These are phyloP conservation scores for Trichoderma sp. DNA, from an alignment of 2,329 filamentous ascomycete genomes.

Conservation along the genomic window DNA sequence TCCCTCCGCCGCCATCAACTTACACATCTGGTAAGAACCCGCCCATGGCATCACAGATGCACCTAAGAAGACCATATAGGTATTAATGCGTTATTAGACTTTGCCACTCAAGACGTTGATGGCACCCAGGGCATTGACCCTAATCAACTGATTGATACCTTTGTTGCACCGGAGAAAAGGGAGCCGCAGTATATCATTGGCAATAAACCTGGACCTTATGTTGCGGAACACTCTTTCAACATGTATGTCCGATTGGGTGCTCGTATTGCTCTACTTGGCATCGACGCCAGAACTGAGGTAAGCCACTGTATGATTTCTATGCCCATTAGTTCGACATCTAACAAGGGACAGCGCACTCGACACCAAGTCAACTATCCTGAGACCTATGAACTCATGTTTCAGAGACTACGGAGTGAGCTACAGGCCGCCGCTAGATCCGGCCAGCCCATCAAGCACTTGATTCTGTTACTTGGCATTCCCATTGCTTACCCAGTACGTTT, in stretches of 20 bases:
- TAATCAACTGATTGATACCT: slow-evolving; percentile 74
- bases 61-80: slow-evolving; percentile 41
- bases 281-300: slow-evolving; percentile 90
- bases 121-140: slow-evolving; percentile 64
- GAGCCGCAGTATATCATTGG: slow-evolving; percentile 82
- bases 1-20: slow-evolving; percentile 81
- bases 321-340: neutral
- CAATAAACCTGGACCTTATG: slow-evolving; percentile 80
- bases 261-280: slow-evolving; percentile 79
- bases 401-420: slow-evolving; percentile 75
- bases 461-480: slow-evolving; percentile 84
- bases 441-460: slow-evolving; percentile 83
- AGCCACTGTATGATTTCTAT: slow-evolving; percentile 33
- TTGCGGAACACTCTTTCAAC: slow-evolving; percentile 83
- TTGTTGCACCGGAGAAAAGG: slow-evolving; percentile 59
- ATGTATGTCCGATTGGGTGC: slow-evolving; percentile 84
- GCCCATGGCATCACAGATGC: neutral
- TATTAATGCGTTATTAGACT: neutral
- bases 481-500: slow-evolving; percentile 75
- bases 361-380: slow-evolving; percentile 95
- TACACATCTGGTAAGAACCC: slow-evolving; percentile 72
- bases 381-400: slow-evolving; percentile 84
- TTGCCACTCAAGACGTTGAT: slow-evolving; percentile 33
- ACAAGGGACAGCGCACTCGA: slow-evolving; percentile 68
- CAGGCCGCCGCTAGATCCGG: slow-evolving; percentile 65